A percentile compares a stretch with the other conserved stretches of the same genome.
Conservation (phyloP, 768 basidiomycete genomes). For the Hortiboletus flavorubellus region DNA sequence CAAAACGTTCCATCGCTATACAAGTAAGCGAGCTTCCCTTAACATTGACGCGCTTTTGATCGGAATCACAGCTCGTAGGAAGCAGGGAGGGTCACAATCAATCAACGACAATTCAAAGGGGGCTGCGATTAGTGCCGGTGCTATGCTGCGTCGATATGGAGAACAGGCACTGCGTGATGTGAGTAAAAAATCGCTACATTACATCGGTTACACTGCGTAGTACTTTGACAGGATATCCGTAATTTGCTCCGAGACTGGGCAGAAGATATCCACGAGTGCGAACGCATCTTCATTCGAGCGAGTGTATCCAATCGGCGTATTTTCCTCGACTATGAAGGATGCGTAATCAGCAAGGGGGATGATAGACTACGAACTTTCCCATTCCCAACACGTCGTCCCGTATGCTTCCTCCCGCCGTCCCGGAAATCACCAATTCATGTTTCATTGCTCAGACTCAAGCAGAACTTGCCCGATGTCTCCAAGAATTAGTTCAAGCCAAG, state of each 20-base stretch:
- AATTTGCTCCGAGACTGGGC: conserved; percentile 79
- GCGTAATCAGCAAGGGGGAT: conserved; percentile 75
- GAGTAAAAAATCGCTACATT: conserved; percentile 23
- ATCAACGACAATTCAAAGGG: conserved; percentile 92
- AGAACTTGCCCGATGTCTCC: conserved; percentile 82
- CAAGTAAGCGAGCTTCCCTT: conserved; percentile 57
- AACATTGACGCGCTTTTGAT: conserved; percentile 6
- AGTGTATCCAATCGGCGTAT: conserved; percentile 83
- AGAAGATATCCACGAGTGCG: conserved; percentile 82
- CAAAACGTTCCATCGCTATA: conserved; percentile 98
- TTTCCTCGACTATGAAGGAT: conserved; percentile 86
- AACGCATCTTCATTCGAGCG: conserved; percentile 89
- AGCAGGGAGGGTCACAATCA: conserved; percentile 95
- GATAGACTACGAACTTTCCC: conserved; percentile 85
- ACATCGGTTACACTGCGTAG: neutral
- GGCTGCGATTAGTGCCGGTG: conserved; percentile 91
- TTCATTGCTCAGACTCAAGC: conserved; percentile 67
- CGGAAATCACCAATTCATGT: neutral
- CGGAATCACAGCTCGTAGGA: conserved; percentile 74
- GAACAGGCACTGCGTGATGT: conserved; percentile 91
- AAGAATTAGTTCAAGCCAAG: conserved; percentile 83
- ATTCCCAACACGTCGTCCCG: conserved; percentile 94
- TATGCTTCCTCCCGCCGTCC: conserved; percentile 35
- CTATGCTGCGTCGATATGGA: conserved; percentile 89
- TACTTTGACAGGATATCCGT: conserved; percentile 71